Percentiles rank a stretch among this genome's conserved stretches.
Evolutionary conservation across 257 asterid species (phyloP).

Genomic region (Osmanthus fragrans): DNA sequence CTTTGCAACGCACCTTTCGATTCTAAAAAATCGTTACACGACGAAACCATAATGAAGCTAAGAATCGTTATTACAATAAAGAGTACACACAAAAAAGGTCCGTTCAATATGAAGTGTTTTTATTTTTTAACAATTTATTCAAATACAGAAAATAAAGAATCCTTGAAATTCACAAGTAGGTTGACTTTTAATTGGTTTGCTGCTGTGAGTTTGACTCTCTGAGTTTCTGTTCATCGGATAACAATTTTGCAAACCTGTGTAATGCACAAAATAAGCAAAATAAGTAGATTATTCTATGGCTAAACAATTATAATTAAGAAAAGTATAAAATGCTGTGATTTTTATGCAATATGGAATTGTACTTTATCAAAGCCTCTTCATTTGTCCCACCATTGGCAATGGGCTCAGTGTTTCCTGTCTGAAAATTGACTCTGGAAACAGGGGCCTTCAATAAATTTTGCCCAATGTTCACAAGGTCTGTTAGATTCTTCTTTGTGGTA

Average conservation of each 20-base stretch:
- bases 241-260: constrained; percentile 57
- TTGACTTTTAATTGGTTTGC: not conserved
- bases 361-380: constrained; percentile 56
- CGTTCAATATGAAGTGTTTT: too few species aligned
- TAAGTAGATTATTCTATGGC: not conserved
- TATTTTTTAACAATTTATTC: too few species aligned
- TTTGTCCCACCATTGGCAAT: constrained; percentile 57
- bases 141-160: too few species aligned
- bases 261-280: not conserved
- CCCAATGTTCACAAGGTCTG: constrained; percentile 40
- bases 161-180: too few species aligned
- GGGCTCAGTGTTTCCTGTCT: constrained; percentile 47
- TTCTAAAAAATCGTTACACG: too few species aligned
- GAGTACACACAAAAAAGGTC: too few species aligned
- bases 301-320: not conserved
- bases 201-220: constrained; percentile 31
- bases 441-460: constrained; percentile 37
- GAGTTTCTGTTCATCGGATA: constrained; percentile 47
- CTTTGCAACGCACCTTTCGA: too few species aligned
- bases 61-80: too few species aligned
- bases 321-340: too few species aligned
- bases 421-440: constrained; percentile 36
- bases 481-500: constrained; percentile 44
- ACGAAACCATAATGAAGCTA: too few species aligned
- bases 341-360: not conserved